These are phyloP conservation scores for Isabelozyma heimii DNA, from an alignment of 805 yeast genomes.

Conservation along the genomic window DNA sequence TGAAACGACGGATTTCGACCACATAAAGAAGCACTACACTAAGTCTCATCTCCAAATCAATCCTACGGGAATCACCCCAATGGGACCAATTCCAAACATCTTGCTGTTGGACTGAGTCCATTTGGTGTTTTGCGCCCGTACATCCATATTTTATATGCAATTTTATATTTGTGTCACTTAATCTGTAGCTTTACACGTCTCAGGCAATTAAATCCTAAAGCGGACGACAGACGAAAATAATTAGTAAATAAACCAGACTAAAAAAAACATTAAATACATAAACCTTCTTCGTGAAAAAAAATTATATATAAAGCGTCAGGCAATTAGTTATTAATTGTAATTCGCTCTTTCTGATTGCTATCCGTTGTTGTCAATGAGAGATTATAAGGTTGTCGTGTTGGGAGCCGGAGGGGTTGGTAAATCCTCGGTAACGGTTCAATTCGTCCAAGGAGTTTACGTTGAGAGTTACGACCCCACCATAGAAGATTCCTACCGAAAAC, in stretches of 20 bases:
- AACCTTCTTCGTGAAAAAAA: neutral
- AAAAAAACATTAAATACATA: neutral
- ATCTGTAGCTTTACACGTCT: neutral
- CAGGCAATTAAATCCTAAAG: neutral
- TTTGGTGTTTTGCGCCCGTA: neutral
- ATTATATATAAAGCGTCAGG: neutral
- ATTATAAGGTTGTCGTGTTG: conserved; percentile 83
- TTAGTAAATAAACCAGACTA: neutral
- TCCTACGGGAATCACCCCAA: conserved; percentile 79
- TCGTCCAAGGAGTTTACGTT: conserved; percentile 84
- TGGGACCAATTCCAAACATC: conserved; percentile 84
- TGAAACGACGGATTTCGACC: conserved; percentile 81
- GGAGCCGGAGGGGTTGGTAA: conserved; percentile 99
- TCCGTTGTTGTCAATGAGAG: conserved; percentile 27
- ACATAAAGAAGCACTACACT: conserved; percentile 89
- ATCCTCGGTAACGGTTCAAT: conserved; percentile 88
- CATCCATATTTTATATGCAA: neutral
- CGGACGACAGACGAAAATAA: neutral
- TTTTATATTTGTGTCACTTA: neutral
- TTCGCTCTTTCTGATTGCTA: neutral
- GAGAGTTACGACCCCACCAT: conserved; percentile 96
- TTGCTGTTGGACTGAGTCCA: conserved; percentile 20
- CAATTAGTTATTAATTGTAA: neutral
- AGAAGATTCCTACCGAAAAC: conserved; percentile 91
- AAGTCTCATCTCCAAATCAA: conserved; percentile 79